Evolutionary conservation across 306 rosid genomes (phyloP).

Genomic region (Castanopsis chinensis): DNA sequence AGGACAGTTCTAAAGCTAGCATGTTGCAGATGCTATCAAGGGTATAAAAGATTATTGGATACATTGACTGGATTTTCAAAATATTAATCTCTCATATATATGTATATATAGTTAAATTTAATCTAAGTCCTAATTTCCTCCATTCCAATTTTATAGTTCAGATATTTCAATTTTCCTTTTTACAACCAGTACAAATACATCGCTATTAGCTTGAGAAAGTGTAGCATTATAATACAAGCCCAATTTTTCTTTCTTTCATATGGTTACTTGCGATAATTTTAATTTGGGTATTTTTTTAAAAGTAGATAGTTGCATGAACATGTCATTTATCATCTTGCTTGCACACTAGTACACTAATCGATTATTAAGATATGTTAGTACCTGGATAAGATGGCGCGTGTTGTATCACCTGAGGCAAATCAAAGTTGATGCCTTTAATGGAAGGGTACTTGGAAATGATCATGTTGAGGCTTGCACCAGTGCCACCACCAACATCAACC

Average conservation of each 20-base stretch:
- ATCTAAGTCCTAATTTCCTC: not conserved
- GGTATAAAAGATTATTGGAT: not conserved
- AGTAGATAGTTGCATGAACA: no score
- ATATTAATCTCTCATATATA: not conserved
- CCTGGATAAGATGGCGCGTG: not conserved
- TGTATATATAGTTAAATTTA: not conserved
- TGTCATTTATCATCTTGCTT: no score
- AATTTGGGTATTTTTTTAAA: no score
- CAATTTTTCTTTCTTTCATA: no score
- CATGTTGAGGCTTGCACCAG: conserved; percentile 23
- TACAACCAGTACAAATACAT: no score
- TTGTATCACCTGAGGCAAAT: not conserved
- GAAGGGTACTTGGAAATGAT: conserved; percentile 24
- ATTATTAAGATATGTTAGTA: not conserved
- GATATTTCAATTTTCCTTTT: not conserved
- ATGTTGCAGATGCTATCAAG: not conserved
- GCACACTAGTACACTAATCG: no score
- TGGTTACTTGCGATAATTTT: no score
- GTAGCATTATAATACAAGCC: no score
- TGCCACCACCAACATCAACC: conserved; percentile 40
- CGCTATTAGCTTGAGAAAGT: no score
- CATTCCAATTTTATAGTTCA: no score
- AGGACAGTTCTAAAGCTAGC: no score
- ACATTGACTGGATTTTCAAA: not conserved
- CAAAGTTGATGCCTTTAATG: not conserved